These are phyloP conservation scores for Hymenoscyphus infarciens DNA, from an alignment of 2,329 filamentous ascomycete genomes.

Conservation along the genomic window DNA sequence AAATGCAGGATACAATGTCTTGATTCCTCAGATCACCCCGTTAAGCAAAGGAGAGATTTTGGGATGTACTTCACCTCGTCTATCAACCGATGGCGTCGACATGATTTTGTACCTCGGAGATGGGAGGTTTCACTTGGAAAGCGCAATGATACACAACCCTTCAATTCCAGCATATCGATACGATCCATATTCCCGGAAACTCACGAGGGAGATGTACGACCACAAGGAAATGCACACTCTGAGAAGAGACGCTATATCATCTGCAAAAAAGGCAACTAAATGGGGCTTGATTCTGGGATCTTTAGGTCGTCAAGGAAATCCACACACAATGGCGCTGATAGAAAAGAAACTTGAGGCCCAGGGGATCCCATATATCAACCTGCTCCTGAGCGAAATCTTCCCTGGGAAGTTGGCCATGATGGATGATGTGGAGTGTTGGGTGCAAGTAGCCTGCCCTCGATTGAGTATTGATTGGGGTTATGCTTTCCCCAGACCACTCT, in stretches of 20 bases:
- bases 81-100: slow-evolving; percentile 61
- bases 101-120: slow-evolving; percentile 87
- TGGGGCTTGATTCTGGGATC: slow-evolving; percentile 96
- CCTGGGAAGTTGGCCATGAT: slow-evolving; percentile 93
- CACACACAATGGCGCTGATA: slow-evolving; percentile 83
- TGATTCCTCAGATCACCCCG: slow-evolving; percentile 90
- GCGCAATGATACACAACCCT: slow-evolving; percentile 98
- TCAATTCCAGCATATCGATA: slow-evolving; percentile 88
- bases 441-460: slow-evolving; percentile 95
- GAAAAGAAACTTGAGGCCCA: slow-evolving; percentile 69
- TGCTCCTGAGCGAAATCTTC: slow-evolving; percentile 92
- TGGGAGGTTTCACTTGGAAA: slow-evolving; percentile 92
- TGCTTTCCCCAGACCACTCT: slow-evolving; percentile 80
- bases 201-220: slow-evolving; percentile 88
- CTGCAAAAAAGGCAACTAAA: slow-evolving; percentile 73
- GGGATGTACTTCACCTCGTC: slow-evolving; percentile 86
- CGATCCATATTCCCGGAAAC: slow-evolving; percentile 88
- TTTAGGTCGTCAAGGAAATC: slow-evolving; percentile 90
- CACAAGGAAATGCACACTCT: slow-evolving; percentile 87
- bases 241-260: slow-evolving; percentile 70
- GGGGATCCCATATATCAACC: slow-evolving; percentile 77
- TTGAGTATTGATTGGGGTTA: slow-evolving; percentile 99
- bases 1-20: slow-evolving; percentile 75
- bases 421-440: slow-evolving; percentile 94
- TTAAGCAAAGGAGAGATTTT: slow-evolving; percentile 93